These are phyloP conservation scores for Racocetra persica DNA, from an alignment of 371 early-diverging fungal species.

Conservation along the genomic window DNA sequence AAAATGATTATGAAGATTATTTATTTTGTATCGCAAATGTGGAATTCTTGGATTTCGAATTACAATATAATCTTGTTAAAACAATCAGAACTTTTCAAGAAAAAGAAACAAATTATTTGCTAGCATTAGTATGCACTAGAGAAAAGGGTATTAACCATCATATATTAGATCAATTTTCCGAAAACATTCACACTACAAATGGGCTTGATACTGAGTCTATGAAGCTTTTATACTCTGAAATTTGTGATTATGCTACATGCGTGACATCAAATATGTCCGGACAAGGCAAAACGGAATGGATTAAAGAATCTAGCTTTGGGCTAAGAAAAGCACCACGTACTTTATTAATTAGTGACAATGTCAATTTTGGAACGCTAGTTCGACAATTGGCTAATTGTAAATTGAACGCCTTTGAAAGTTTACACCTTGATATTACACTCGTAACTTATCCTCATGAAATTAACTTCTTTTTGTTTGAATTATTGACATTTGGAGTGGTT, in stretches of 20 bases:
- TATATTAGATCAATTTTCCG: slow-evolving; percentile 39
- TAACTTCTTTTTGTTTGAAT: slow-evolving; percentile 41
- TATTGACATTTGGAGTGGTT: slow-evolving; percentile 32
- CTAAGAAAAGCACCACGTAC: neutral
- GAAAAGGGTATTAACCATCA: slow-evolving; percentile 34
- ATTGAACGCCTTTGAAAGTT: slow-evolving; percentile 24
- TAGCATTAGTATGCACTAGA: slow-evolving; percentile 29
- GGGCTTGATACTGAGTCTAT: slow-evolving; percentile 3
- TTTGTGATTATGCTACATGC: slow-evolving; percentile 18
- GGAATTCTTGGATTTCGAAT: slow-evolving; percentile 29
- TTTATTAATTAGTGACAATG: slow-evolving; percentile 33
- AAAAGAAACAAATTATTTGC: neutral
- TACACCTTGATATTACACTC: slow-evolving; percentile 31
- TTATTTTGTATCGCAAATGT: slow-evolving; percentile 39
- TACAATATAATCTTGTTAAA: slow-evolving; percentile 31
- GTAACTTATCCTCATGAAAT: slow-evolving; percentile 14
- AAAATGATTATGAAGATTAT: slow-evolving; percentile 8
- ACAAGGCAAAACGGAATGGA: slow-evolving; percentile 39
- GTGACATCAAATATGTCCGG: slow-evolving; percentile 34
- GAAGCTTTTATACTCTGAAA: neutral
- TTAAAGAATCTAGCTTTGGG: neutral
- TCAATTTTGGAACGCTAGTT: slow-evolving; percentile 9
- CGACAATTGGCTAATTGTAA: neutral
- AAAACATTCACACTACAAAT: neutral
- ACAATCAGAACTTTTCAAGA: slow-evolving; percentile 9